These are phyloP conservation scores for Infundibulicybe gibba DNA, from an alignment of 768 basidiomycete species.

Conservation along the genomic window DNA sequence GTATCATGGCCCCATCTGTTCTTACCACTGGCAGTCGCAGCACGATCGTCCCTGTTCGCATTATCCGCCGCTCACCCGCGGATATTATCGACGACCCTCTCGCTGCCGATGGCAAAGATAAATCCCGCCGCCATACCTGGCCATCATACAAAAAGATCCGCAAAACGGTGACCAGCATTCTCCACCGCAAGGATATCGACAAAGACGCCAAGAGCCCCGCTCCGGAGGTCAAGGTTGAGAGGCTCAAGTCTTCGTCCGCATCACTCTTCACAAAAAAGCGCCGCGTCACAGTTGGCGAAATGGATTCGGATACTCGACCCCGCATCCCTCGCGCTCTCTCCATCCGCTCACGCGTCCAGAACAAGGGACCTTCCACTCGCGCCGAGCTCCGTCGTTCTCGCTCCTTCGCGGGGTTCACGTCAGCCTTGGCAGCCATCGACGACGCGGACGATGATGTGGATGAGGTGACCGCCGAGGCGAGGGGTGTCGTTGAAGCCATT, in stretches of 20 bases:
- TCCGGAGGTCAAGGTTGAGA: not conserved
- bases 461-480: slow-evolving; percentile 12
- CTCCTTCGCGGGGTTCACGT: slow-evolving; percentile 13
- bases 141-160: slow-evolving; percentile 11
- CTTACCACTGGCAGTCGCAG: slow-evolving; percentile 1
- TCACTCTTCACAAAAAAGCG: slow-evolving; percentile 6
- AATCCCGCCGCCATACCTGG: slow-evolving; percentile 7
- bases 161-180: slow-evolving; percentile 11
- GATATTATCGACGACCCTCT: not conserved
- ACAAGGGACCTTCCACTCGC: not conserved
- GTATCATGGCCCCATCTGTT: slow-evolving; percentile 1
- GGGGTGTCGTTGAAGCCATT: slow-evolving; percentile 6
- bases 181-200: slow-evolving; percentile 7
- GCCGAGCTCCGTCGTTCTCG: slow-evolving; percentile 9
- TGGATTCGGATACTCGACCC: not conserved
- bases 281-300: slow-evolving; percentile 1
- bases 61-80: slow-evolving; percentile 6
- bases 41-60: slow-evolving; percentile 6
- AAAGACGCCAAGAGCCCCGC: not conserved
- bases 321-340: slow-evolving; percentile 1
- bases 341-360: not conserved
- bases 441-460: slow-evolving; percentile 8
- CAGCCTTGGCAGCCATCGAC: slow-evolving; percentile 5
- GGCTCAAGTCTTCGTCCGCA: slow-evolving; percentile 10
- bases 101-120: not conserved